Evolutionary conservation across 2,329 filamentous ascomycete species (phyloP), one percentile per base, ranked within the genome.

Genomic region (Fusarium nelsonii): DNA sequence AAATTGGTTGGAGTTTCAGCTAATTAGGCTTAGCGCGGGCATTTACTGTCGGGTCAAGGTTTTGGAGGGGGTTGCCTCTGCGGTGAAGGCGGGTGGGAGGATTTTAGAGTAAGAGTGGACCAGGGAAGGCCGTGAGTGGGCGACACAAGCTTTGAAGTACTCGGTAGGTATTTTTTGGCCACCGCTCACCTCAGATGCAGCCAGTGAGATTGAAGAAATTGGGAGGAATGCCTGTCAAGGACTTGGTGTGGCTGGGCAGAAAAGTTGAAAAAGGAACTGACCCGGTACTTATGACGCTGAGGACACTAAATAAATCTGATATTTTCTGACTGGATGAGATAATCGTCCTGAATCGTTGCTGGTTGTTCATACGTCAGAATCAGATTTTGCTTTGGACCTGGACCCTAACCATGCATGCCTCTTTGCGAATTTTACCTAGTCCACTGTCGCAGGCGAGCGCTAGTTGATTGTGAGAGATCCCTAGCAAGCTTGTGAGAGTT

Each of bases 1-100:
- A 79, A 79, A 70, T 77, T 72, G 72, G 72, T 75, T 75, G 59
- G 69, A 74, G 69, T 75, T 73, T 69, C 65, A 71, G 68, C 72
- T 70, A 58, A 75, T 75, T 64, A 54, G 70, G 78, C 64, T 73
- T 80, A 79, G 77, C 67, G 73, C 58, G 51, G 58, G 57, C 55
- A 65, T 54, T 49, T 32, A 58, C 48, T 23, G 49, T 68, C 64
- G 71, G 72, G 68, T 73, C 64, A 63, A 73, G 58, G 71, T 71
- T 74, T 75, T 66, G 40, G 60, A 62, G 68, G 72, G 70, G 71
- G 50, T 63, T 65, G 63, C 70, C 48, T 69, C 71, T 74, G 63
- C 71, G 71, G 71, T 73, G 71, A 73, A 60, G 70, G 69, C 68
- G 67, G 60, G 66, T 60, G 41, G 37, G 43, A 63, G 58, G 50